A percentile compares a stretch with the other conserved stretches of the same genome.
phyloP scores from a whole-genome alignment of 345 rosid species.

The Punica granatum region DNA sequence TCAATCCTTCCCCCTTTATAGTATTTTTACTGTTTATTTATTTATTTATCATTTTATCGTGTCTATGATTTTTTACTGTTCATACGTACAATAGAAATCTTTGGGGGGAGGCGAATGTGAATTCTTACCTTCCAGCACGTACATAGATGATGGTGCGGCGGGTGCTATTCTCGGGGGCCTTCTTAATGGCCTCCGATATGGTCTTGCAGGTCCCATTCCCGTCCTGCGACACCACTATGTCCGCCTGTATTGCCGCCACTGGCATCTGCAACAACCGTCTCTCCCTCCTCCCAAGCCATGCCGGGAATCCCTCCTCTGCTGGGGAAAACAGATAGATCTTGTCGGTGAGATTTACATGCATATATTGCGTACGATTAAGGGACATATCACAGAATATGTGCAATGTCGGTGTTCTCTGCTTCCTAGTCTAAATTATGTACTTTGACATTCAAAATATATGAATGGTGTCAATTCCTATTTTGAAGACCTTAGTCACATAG shows the following conservation, averaged over 20 bases:
- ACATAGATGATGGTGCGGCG: constrained; percentile 82
- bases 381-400: no score
- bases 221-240: constrained; percentile 68
- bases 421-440: no score
- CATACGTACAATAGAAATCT: background rate
- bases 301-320: constrained; percentile 39
- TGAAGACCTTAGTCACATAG: no score
- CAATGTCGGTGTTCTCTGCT: no score
- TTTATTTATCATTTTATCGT: no score
- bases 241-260: constrained; percentile 57
- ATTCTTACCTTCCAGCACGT: constrained; percentile 76
- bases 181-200: constrained; percentile 82
- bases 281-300: constrained; percentile 60
- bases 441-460: no score
- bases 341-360: no score
- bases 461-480: no score
- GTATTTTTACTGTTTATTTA: no score
- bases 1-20: no score
- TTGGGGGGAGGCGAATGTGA: background rate
- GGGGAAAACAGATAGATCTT: no score
- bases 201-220: constrained; percentile 87
- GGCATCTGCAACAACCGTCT: constrained; percentile 50
- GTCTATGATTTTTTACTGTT: background rate
- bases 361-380: no score
- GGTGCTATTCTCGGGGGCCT: constrained; percentile 58